Conservation (phyloP, 305 asterid species). For the Rubia peregrina region DNA sequence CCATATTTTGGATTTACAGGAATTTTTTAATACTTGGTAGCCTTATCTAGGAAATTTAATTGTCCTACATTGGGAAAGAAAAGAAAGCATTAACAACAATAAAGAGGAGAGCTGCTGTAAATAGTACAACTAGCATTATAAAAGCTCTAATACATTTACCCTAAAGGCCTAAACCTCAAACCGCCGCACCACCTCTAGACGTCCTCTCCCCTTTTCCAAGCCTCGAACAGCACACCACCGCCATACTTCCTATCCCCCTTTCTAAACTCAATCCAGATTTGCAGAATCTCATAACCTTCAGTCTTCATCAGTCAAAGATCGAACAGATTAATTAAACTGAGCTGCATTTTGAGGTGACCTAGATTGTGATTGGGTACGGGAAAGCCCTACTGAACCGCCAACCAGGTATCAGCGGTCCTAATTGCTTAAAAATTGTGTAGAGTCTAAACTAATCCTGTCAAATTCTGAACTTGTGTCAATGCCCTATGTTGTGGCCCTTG, state of each 20-base stretch:
- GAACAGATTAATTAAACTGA: too few species aligned
- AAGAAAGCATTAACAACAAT: too few species aligned
- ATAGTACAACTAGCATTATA: not conserved
- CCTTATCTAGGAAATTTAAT: too few species aligned
- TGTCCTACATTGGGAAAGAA: too few species aligned
- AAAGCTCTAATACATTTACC: not conserved
- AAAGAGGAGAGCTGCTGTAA: too few species aligned
- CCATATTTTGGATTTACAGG: too few species aligned
- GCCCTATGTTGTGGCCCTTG: not conserved
- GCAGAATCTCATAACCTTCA: not conserved
- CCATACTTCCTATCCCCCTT: not conserved
- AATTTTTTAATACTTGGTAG: too few species aligned
- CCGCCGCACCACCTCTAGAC: not conserved
- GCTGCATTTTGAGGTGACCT: not conserved
- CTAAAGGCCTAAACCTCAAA: not conserved
- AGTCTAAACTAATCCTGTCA: not conserved
- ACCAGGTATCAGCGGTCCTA: not conserved
- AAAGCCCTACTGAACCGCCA: not conserved
- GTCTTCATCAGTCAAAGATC: not conserved
- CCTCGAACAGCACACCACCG: not conserved
- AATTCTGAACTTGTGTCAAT: too few species aligned
- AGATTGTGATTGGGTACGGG: not conserved
- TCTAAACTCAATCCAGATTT: not conserved
- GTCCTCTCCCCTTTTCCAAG: not conserved
- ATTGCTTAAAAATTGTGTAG: not conserved